Conservation (phyloP, 2,329 filamentous ascomycete genomes). For the Cladobotryum mycophilum region DNA sequence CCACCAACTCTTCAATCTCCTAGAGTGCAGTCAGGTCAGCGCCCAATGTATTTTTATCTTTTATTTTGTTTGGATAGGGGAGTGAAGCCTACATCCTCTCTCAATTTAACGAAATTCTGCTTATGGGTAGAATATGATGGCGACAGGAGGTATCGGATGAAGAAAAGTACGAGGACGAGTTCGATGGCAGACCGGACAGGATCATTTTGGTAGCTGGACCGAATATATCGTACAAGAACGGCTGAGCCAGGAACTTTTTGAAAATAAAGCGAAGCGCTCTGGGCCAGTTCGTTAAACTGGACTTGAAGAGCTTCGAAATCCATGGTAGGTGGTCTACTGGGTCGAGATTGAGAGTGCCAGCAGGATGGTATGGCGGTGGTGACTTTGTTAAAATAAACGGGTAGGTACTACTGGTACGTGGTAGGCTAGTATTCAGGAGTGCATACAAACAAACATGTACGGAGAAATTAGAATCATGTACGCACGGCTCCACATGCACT, state of each 20-base stretch:
- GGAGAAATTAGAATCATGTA: no score
- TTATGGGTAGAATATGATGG: slow-evolving; percentile 90
- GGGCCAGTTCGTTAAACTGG: slow-evolving; percentile 43
- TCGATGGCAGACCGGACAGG: slow-evolving; percentile 91
- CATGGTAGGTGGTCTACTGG: slow-evolving; percentile 35
- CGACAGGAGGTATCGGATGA: slow-evolving; percentile 84
- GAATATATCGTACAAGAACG: slow-evolving; percentile 90
- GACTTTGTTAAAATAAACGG: no score
- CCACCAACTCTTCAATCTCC: slow-evolving; percentile 95
- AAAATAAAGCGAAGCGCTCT: slow-evolving; percentile 58
- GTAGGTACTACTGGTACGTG: no score
- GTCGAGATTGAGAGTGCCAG: neutral
- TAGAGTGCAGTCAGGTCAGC: slow-evolving; percentile 14
- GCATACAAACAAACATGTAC: no score
- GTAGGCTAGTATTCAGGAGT: no score
- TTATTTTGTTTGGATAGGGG: neutral
- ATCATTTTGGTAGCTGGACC: slow-evolving; percentile 96
- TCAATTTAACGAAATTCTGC: slow-evolving; percentile 80
- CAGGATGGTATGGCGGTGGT: no score
- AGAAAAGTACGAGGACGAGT: slow-evolving; percentile 89
- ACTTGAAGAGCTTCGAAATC: slow-evolving; percentile 56
- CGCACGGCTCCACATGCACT: no score
- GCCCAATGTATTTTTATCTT: no score
- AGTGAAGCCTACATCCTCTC: slow-evolving; percentile 56
- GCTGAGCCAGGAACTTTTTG: slow-evolving; percentile 90